These are phyloP conservation scores for Ceratocystis alfenasii DNA, from an alignment of 2,329 filamentous ascomycete genomes.

Conservation along the genomic window DNA sequence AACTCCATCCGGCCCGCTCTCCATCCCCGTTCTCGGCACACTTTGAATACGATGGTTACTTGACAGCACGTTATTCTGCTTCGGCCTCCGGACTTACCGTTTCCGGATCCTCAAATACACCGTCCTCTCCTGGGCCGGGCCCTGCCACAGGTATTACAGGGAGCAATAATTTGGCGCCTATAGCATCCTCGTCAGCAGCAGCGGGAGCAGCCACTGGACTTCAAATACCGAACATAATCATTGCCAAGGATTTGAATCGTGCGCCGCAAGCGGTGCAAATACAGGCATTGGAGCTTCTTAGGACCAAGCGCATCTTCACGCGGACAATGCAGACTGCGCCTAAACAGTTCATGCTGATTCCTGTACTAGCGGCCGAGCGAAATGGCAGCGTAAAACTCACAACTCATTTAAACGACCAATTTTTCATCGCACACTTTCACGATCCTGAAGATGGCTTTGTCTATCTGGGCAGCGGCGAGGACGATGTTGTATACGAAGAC, in stretches of 20 bases:
- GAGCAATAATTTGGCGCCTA: constrained; percentile 16
- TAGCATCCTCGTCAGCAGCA: constrained; percentile 13
- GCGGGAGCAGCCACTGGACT: constrained; percentile 22
- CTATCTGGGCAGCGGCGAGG: constrained; percentile 46
- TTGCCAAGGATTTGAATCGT: constrained; percentile 67
- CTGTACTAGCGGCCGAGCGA: constrained; percentile 46
- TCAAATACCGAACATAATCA: constrained; percentile 68
- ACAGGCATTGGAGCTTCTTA: constrained; percentile 66
- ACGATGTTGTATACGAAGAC: constrained; percentile 30
- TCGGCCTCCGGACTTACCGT: constrained; percentile 27
- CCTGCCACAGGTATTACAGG: constrained; percentile 15
- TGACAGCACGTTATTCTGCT: constrained; percentile 27
- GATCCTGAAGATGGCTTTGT: constrained; percentile 58
- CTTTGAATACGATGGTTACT: constrained; percentile 24
- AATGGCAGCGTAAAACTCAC: constrained; percentile 40
- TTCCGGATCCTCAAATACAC: constrained; percentile 25
- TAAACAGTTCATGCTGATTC: constrained; percentile 67
- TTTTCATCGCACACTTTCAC: constrained; percentile 83
- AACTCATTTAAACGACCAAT: constrained; percentile 61
- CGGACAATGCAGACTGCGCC: constrained; percentile 62
- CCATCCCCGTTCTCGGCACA: constrained; percentile 25
- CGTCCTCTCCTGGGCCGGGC: constrained; percentile 21
- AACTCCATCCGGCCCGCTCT: constrained; percentile 25
- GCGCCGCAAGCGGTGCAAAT: constrained; percentile 70
- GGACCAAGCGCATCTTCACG: constrained; percentile 65